phyloP scores from a whole-genome alignment of 257 asterid genomes.

The Haberlea rhodopensis region DNA sequence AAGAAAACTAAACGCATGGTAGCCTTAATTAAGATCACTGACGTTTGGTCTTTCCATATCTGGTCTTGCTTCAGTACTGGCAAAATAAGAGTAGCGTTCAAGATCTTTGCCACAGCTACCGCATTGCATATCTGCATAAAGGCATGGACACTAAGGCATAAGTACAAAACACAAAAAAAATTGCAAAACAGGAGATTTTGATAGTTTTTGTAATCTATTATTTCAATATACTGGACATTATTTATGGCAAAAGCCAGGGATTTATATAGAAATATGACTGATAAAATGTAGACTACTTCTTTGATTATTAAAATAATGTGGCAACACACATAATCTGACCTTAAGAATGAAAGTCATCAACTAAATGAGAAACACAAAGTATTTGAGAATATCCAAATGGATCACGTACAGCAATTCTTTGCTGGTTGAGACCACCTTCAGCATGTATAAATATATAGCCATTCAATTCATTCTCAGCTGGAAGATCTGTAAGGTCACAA shows the following conservation, averaged over 20 bases:
- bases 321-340: conserved; percentile 3
- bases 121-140: conserved; percentile 92
- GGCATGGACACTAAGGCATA: conserved; percentile 20
- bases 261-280: conserved; percentile 13
- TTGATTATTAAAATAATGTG: neutral
- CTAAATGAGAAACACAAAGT: conserved; percentile 13
- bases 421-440: conserved; percentile 99
- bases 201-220: neutral
- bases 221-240: conserved; percentile 1
- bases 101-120: conserved; percentile 94
- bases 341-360: conserved; percentile 15
- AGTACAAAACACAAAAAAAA: conserved; percentile 11
- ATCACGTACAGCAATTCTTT: conserved; percentile 86
- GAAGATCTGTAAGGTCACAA: conserved; percentile 62
- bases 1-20: conserved; percentile 7
- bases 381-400: conserved; percentile 19
- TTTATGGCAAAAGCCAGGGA: conserved; percentile 13
- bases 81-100: conserved; percentile 94
- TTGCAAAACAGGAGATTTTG: conserved; percentile 3
- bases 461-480: conserved; percentile 67
- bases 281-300: conserved; percentile 3
- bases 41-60: conserved; percentile 99
- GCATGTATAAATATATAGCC: conserved; percentile 97
- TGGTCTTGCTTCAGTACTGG: conserved; percentile 99
- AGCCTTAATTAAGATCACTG: conserved; percentile 43